Evolutionary conservation across 371 early-diverging fungal species (phyloP), one percentile per base, ranked within the genome.

Genomic region (Apophysomyces sp.): DNA sequence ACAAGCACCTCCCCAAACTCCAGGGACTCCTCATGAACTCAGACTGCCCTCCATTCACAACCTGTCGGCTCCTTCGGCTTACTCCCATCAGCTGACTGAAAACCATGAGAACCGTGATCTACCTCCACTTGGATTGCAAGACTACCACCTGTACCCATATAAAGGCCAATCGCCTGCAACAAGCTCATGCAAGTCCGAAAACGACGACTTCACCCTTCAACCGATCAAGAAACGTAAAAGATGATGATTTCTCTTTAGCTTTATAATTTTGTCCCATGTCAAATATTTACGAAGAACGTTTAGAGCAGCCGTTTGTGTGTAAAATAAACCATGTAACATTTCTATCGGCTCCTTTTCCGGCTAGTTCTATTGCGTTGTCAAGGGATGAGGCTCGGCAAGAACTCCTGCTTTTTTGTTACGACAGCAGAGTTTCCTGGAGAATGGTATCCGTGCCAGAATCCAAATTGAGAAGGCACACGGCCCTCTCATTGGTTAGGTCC

Each of bases 21-120:
- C 41, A 32, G 30, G 12, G 36, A 32, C 49, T 44, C 51, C 54
- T 29, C 68, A 61, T 56, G 72, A 67, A 31, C 60, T 60, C 55
- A 60, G 72, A 30, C 60, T 74, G 5, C 78, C 75, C 56, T 74
- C 75, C 12, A 74, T 74, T 49, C 74, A 67, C 31, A 68, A 69
- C 55, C 63, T 78, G 13, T 68, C 78, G 51, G 66, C 70, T 12
- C 57, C 52, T 54, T 63, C 68, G 54, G 58, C 66, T 34, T 62
- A 63, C 40, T 51, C 61, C 68, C 61, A 58, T 61, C 61, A 63
- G 32, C 58, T 62, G 57, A 26, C 62, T n/a, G 53, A 30, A 5
- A 26, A 63, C 34, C 60, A 64, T 41, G 58, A 67, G 29, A 49
- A 57, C 18, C 67, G 55, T 39, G 61, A 67, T 37, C 49, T 73